Conservation (phyloP, 441 rosid genomes). For the Croton laevigatus region DNA sequence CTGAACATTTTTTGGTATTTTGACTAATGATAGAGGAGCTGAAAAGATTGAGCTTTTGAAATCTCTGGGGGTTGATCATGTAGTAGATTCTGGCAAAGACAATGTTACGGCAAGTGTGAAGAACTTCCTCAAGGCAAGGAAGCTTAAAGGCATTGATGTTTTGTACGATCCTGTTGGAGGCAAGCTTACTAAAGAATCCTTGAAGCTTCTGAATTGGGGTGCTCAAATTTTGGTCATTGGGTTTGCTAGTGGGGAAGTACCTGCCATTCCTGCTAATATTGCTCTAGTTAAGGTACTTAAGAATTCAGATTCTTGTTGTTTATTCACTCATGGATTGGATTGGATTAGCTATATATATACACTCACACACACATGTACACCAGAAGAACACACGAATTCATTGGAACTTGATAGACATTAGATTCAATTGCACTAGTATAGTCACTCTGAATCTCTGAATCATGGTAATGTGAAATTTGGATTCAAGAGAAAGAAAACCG, state of each 20-base stretch:
- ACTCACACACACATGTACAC: too few species aligned
- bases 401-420: too few species aligned
- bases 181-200: conserved; percentile 62
- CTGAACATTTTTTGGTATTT: background rate
- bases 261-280: conserved; percentile 76
- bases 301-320: conserved; percentile 11
- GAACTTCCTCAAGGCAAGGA: conserved; percentile 65
- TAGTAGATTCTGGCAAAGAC: conserved; percentile 62
- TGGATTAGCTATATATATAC: too few species aligned
- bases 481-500: background rate
- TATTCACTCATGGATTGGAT: background rate
- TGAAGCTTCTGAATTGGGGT: conserved; percentile 92
- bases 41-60: conserved; percentile 72
- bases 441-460: too few species aligned
- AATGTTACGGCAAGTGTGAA: conserved; percentile 63
- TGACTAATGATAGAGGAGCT: conserved; percentile 46
- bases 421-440: too few species aligned
- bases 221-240: conserved; percentile 90
- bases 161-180: conserved; percentile 96
- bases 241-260: conserved; percentile 88
- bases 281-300: conserved; percentile 79
- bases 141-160: conserved; percentile 88
- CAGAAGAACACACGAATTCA: too few species aligned
- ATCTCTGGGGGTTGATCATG: conserved; percentile 82
- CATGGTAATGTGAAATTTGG: too few species aligned